Percentiles rank a stretch among this genome's conserved stretches.
Evolutionary conservation across 257 asterid genomes (phyloP).

Genomic region (Solanum tarijense): DNA sequence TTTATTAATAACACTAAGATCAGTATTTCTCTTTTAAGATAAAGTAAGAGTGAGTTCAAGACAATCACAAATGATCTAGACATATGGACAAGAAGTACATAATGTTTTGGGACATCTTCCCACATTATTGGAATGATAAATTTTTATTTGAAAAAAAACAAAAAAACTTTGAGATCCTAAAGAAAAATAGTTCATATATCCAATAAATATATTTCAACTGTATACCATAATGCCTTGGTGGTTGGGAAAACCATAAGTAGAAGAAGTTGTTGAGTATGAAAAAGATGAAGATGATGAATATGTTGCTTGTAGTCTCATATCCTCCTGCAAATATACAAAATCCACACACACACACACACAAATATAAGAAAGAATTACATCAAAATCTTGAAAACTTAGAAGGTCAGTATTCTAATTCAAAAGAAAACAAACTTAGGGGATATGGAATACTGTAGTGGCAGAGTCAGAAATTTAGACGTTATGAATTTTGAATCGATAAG

Average conservation of each 20-base stretch:
- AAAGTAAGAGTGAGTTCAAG: too few relatives aligned
- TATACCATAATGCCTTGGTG: slow-evolving; percentile 47
- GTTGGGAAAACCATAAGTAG: slow-evolving; percentile 39
- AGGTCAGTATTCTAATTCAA: background rate
- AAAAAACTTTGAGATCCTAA: background rate
- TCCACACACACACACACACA: background rate
- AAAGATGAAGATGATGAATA: slow-evolving; percentile 42
- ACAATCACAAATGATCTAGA: background rate
- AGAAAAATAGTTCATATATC: background rate
- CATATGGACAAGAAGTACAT: background rate
- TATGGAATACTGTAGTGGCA: background rate
- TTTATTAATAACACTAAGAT: background rate
- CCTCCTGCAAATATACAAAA: slow-evolving; percentile 39
- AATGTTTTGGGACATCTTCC: background rate
- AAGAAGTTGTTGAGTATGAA: slow-evolving; percentile 34
- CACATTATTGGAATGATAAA: background rate
- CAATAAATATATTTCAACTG: background rate
- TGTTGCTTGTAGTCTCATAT: slow-evolving; percentile 42
- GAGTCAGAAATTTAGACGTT: background rate
- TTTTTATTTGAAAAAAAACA: too few relatives aligned
- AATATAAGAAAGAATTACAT: background rate
- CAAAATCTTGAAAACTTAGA: background rate
- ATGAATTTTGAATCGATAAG: background rate
- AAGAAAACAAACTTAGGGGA: background rate
- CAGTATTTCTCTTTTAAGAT: background rate